These are phyloP conservation scores for Saccharomycopsis malanga DNA, from an alignment of 805 yeast species.

Conservation along the genomic window DNA sequence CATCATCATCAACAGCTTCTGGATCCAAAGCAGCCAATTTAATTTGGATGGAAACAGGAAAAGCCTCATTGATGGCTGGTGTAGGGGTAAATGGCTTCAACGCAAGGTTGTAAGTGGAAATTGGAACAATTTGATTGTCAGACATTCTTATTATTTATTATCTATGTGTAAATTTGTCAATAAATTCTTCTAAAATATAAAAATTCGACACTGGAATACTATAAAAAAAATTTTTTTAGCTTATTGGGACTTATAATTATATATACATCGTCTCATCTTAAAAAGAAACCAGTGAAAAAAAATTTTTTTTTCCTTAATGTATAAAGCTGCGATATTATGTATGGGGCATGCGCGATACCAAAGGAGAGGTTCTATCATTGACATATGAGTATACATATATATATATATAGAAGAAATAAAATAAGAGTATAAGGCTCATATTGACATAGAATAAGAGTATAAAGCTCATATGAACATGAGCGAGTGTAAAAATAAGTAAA, in stretches of 20 bases:
- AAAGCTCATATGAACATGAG: too few relatives aligned
- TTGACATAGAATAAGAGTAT: too few relatives aligned
- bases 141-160: slow-evolving; percentile 42
- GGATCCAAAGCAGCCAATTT: slow-evolving; percentile 97
- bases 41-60: slow-evolving; percentile 83
- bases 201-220: neutral
- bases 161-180: neutral
- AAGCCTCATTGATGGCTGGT: slow-evolving; percentile 78
- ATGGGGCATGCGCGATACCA: too few relatives aligned
- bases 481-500: too few relatives aligned
- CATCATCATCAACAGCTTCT: slow-evolving; percentile 70
- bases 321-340: too few relatives aligned
- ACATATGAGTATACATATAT: too few relatives aligned
- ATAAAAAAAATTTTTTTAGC: neutral
- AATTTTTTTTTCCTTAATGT: too few relatives aligned
- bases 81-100: slow-evolving; percentile 82
- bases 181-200: neutral
- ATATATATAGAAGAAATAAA: too few relatives aligned
- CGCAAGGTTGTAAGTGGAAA: slow-evolving; percentile 81
- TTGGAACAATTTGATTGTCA: slow-evolving; percentile 48
- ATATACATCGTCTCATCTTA: too few relatives aligned
- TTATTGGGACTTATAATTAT: slow-evolving; percentile 2
- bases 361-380: too few relatives aligned
- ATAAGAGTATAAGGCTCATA: too few relatives aligned
- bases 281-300: too few relatives aligned